These are phyloP conservation scores for Lathyrus tuberosus DNA, from an alignment of 306 rosid species.

Conservation along the genomic window DNA sequence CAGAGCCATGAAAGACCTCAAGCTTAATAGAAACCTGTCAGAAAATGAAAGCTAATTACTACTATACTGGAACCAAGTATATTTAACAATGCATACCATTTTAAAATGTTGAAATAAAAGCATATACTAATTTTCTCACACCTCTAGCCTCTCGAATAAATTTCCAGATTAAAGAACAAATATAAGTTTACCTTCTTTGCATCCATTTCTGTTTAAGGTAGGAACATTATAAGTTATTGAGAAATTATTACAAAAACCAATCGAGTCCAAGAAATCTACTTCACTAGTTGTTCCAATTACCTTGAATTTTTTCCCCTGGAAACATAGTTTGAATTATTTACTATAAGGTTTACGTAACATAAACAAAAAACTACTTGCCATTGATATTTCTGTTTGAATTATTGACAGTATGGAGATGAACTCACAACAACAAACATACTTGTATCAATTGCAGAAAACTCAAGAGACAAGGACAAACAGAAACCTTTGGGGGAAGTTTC, in stretches of 20 bases:
- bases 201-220: constrained; percentile 59
- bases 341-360: constrained; percentile 4
- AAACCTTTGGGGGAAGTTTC: constrained; percentile 96
- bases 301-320: constrained; percentile 93
- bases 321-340: constrained; percentile 33
- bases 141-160: too few species aligned
- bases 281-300: constrained; percentile 96
- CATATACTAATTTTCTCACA: too few species aligned
- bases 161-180: too few species aligned
- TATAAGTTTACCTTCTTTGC: constrained; percentile 73
- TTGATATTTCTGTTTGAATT: constrained; percentile 26
- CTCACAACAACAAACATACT: constrained; percentile 30
- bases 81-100: too few species aligned
- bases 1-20: too few species aligned
- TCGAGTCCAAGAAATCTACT: constrained; percentile 72
- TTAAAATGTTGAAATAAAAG: too few species aligned
- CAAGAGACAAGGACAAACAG: constrained; percentile 28
- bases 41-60: too few species aligned
- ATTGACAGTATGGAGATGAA: constrained; percentile 37
- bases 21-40: too few species aligned
- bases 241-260: constrained; percentile 80
- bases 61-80: too few species aligned
- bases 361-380: constrained; percentile 15
- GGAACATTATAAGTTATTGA: constrained; percentile 83
- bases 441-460: constrained; percentile 25